Conservation (phyloP, 176 grass and related monocot species). For the Hyparrhenia diplandra region DNA sequence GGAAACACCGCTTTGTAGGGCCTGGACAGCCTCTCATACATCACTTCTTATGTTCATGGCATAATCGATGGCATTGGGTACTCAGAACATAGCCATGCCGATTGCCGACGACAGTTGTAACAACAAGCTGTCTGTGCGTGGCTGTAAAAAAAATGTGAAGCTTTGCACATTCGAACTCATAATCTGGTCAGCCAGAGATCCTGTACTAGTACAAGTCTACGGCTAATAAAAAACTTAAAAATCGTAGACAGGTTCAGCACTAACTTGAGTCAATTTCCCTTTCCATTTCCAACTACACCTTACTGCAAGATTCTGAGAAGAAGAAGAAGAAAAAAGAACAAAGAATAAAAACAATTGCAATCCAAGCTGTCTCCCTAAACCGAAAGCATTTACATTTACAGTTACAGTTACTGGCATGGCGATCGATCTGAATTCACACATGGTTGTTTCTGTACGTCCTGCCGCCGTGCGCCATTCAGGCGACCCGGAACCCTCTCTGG, state of each 20-base stretch:
- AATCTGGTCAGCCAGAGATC: neutral
- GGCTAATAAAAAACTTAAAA: neutral
- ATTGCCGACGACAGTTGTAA: slow-evolving; percentile 11
- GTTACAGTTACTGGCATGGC: neutral
- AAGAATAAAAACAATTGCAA: slow-evolving; percentile 40
- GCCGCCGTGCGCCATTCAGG: neutral
- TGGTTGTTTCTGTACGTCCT: neutral
- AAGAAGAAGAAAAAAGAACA: neutral
- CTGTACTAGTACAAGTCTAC: neutral
- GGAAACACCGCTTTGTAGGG: neutral
- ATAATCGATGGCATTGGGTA: neutral
- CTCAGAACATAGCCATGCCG: neutral
- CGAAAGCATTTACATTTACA: slow-evolving; percentile 27
- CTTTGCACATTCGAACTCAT: too few species aligned
- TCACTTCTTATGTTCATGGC: neutral
- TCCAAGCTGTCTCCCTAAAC: slow-evolving; percentile 36
- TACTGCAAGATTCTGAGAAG: neutral
- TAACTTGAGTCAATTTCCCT: slow-evolving; percentile 11
- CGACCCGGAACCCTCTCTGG: slow-evolving; percentile 37
- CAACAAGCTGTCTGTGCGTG: too few species aligned
- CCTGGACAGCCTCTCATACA: neutral
- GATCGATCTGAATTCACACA: slow-evolving; percentile 4
- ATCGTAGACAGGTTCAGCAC: neutral
- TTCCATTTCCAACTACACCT: slow-evolving; percentile 24
- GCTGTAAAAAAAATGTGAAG: too few species aligned